phyloP scores from a whole-genome alignment of 805 yeast species.

The Candida ponderosae region DNA sequence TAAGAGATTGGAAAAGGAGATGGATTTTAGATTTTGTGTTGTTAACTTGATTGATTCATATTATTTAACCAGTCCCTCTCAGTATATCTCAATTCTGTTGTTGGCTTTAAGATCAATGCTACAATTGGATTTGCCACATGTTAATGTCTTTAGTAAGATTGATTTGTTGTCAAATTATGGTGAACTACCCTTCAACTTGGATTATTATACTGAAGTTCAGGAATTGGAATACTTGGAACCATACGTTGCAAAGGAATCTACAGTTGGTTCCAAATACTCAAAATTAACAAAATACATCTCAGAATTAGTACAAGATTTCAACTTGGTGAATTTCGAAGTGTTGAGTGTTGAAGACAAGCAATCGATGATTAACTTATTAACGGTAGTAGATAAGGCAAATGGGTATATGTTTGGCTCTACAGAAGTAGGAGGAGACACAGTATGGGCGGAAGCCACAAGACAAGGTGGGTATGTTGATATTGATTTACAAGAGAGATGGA shows the following conservation, averaged over 20 bases:
- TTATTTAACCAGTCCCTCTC: conserved; percentile 80
- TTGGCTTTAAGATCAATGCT: conserved; percentile 87
- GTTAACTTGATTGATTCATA: conserved; percentile 80
- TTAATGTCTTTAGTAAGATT: conserved; percentile 87
- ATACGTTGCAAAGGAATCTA: conserved; percentile 62
- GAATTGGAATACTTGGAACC: conserved; percentile 68
- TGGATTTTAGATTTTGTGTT: conserved; percentile 72
- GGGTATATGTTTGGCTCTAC: conserved; percentile 92
- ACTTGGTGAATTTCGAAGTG: conserved; percentile 83
- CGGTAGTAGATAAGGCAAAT: conserved; percentile 79
- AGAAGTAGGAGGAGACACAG: conserved; percentile 93
- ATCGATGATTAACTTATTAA: conserved; percentile 78
- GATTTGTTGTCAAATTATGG: conserved; percentile 77
- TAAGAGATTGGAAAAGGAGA: conserved; percentile 48
- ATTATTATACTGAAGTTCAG: conserved; percentile 88
- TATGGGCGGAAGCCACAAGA: conserved; percentile 95
- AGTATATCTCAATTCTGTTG: conserved; percentile 74
- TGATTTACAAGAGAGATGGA: conserved; percentile 94
- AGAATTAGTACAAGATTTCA: conserved; percentile 80
- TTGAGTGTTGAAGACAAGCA: conserved; percentile 85
- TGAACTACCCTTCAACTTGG: conserved; percentile 70
- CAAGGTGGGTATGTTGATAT: conserved; percentile 52
- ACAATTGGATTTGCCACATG: conserved; percentile 86
- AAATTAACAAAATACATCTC: conserved; percentile 69
- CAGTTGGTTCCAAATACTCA: conserved; percentile 54